These are phyloP conservation scores for Phanerochaete sordida DNA, from an alignment of 768 basidiomycete species.

Conservation along the genomic window DNA sequence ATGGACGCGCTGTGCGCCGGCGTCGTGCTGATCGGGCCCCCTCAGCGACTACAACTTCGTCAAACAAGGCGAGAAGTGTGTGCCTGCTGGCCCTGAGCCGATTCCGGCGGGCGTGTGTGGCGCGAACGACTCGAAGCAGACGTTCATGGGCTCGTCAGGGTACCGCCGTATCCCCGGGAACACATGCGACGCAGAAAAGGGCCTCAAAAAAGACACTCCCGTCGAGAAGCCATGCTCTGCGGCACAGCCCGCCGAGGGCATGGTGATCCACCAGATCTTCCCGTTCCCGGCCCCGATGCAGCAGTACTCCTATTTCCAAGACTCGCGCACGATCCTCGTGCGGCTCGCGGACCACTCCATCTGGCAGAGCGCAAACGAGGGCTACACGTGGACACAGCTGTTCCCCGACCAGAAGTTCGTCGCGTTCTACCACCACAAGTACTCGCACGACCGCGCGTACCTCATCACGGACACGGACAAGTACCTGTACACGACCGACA, in stretches of 20 bases:
- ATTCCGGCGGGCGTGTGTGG: slow-evolving; percentile 74
- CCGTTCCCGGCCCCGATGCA: slow-evolving; percentile 60
- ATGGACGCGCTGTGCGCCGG: background rate
- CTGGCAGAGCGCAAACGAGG: slow-evolving; percentile 96
- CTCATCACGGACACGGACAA: slow-evolving; percentile 68
- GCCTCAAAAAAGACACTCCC: slow-evolving; percentile 63
- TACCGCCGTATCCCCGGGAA: slow-evolving; percentile 93
- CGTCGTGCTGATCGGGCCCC: background rate
- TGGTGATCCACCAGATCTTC: slow-evolving; percentile 69
- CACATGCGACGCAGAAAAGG: slow-evolving; percentile 62
- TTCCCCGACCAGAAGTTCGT: slow-evolving; percentile 61
- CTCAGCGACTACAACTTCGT: slow-evolving; percentile 87
- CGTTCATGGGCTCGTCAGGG: slow-evolving; percentile 86
- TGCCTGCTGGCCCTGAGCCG: slow-evolving; percentile 83
- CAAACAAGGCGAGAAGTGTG: slow-evolving; percentile 68
- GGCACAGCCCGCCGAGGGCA: slow-evolving; percentile 71
- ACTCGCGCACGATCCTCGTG: slow-evolving; percentile 74
- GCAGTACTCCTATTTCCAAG: slow-evolving; percentile 83
- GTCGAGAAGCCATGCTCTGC: slow-evolving; percentile 75
- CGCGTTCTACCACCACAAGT: slow-evolving; percentile 83
- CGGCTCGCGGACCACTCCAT: slow-evolving; percentile 72
- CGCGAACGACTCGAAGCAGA: slow-evolving; percentile 45
- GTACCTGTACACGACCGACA: slow-evolving; percentile 81
- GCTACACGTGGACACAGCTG: slow-evolving; percentile 82
- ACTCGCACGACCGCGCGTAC: slow-evolving; percentile 79